Percentiles rank a stretch among this genome's conserved stretches.
Conservation (phyloP, 345 rosid genomes). For the Excoecaria cochinchinensis region DNA sequence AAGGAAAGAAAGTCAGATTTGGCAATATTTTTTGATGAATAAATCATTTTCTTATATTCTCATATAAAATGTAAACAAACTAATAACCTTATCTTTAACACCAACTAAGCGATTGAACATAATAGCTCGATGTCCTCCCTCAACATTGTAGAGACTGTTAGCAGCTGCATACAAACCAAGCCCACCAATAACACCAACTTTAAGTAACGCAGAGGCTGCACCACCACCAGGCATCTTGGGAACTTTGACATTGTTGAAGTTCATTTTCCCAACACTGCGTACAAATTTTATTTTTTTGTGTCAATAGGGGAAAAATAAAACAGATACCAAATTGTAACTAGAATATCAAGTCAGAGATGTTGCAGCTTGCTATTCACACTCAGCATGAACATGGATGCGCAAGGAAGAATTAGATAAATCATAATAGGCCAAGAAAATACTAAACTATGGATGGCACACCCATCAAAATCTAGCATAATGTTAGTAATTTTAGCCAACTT, state of each 20-base stretch:
- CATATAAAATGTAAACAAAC: background rate
- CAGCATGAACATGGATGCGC: background rate
- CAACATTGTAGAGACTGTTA: conserved; percentile 70
- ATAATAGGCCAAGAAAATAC: background rate
- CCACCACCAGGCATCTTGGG: conserved; percentile 83
- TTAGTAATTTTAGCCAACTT: too few relatives aligned
- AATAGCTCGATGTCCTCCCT: conserved; percentile 73
- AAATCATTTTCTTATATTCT: background rate
- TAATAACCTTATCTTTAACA: conserved; percentile 55
- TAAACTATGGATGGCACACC: background rate
- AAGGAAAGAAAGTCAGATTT: background rate
- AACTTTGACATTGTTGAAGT: conserved; percentile 63
- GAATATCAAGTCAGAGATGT: background rate
- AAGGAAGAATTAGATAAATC: background rate
- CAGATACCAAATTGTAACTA: background rate
- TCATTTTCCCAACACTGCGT: conserved; percentile 27
- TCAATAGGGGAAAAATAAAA: background rate
- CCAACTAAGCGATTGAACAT: conserved; percentile 60
- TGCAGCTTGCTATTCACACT: background rate
- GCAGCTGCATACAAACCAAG: conserved; percentile 65
- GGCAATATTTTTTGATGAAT: background rate
- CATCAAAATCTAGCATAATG: background rate
- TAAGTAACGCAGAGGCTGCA: conserved; percentile 56
- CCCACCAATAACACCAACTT: conserved; percentile 67
- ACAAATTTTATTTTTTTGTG: background rate